phyloP scores from a whole-genome alignment of 306 rosid genomes.

The Prunus padus region DNA sequence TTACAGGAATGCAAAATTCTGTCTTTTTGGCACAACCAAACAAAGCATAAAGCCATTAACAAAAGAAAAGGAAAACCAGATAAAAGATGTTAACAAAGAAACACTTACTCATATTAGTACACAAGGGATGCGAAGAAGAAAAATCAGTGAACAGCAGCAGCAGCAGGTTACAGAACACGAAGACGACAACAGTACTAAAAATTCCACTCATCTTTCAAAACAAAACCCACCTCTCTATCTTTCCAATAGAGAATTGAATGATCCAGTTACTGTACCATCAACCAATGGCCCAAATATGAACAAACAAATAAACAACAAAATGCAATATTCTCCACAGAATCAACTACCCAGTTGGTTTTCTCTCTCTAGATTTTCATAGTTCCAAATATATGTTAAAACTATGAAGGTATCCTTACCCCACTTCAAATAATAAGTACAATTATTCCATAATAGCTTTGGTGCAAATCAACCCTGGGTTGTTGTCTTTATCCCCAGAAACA shows the following conservation, averaged over 20 bases:
- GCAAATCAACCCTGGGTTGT: neutral
- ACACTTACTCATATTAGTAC: slow-evolving; percentile 33
- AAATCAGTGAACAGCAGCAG: slow-evolving; percentile 21
- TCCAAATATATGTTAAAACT: too few species aligned
- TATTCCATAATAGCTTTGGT: neutral
- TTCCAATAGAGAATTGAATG: too few species aligned
- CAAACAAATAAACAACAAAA: neutral
- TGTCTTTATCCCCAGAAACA: slow-evolving; percentile 12
- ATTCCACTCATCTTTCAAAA: slow-evolving; percentile 26
- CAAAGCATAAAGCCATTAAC: neutral
- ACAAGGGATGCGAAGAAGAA: slow-evolving; percentile 34
- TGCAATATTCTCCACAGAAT: neutral
- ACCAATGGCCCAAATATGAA: too few species aligned
- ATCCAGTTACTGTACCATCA: too few species aligned
- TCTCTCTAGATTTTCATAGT: too few species aligned
- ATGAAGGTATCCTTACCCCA: neutral
- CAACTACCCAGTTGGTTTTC: neutral
- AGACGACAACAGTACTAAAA: slow-evolving; percentile 2
- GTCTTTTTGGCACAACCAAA: neutral
- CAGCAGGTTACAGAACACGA: slow-evolving; percentile 25
- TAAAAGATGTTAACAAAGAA: neutral
- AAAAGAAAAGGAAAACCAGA: neutral
- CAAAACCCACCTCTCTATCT: neutral
- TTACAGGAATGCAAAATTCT: neutral
- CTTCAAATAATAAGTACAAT: neutral